phyloP scores from a whole-genome alignment of 139 green algal species.

The Picochlorum sp. region DNA sequence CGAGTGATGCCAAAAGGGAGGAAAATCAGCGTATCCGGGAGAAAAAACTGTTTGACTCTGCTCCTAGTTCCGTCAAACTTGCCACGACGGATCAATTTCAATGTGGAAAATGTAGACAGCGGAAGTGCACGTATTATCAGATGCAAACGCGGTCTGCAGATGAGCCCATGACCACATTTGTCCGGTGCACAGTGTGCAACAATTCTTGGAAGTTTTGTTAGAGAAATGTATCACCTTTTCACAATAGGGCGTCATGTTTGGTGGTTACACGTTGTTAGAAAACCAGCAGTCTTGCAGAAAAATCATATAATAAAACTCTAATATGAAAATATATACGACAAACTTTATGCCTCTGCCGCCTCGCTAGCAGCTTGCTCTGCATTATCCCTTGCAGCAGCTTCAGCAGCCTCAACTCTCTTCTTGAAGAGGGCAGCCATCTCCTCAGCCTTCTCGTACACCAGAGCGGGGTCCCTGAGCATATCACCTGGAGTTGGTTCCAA shows the following conservation, averaged over 20 bases:
- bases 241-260: background rate
- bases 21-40: slow-evolving; percentile 79
- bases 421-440: slow-evolving; percentile 85
- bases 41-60: slow-evolving; percentile 62
- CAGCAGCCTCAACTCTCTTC: slow-evolving; percentile 8
- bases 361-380: background rate
- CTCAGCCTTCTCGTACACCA: slow-evolving; percentile 92
- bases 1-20: slow-evolving; percentile 52
- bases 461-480: slow-evolving; percentile 84
- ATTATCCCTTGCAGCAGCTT: slow-evolving; percentile 4
- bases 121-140: slow-evolving; percentile 72
- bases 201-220: slow-evolving; percentile 93
- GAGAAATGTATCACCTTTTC: background rate
- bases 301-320: background rate
- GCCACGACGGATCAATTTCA: slow-evolving; percentile 91
- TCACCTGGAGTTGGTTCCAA: slow-evolving; percentile 90
- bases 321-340: background rate
- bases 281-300: background rate
- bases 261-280: background rate
- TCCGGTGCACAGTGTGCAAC: slow-evolving; percentile 65
- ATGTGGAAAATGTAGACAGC: slow-evolving; percentile 83
- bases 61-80: slow-evolving; percentile 10
- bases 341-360: background rate
- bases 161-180: slow-evolving; percentile 79
- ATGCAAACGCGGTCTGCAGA: slow-evolving; percentile 62